phyloP scores from a whole-genome alignment of 106 monocot genomes.

The Platanthera guangdongensis region DNA sequence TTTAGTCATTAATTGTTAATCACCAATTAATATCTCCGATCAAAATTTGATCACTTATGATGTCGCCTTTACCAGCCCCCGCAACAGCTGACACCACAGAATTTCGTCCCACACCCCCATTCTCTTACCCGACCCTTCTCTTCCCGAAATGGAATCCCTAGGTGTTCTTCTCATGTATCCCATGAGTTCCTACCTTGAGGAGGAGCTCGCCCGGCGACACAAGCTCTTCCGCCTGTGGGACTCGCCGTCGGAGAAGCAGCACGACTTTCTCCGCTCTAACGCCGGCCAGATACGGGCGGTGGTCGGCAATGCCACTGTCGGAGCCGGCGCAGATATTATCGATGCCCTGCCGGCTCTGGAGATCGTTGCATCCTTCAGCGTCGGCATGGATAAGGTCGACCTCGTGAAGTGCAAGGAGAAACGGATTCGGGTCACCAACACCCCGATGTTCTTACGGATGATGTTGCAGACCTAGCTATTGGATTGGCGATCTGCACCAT shows the following conservation, averaged over 20 bases:
- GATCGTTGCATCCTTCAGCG: constrained; percentile 64
- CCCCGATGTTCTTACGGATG: constrained; percentile 72
- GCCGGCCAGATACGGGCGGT: constrained; percentile 48
- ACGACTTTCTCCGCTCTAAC: constrained; percentile 35
- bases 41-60: too few species aligned
- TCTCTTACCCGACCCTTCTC: too few species aligned
- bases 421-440: constrained; percentile 68
- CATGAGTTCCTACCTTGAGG: constrained; percentile 54
- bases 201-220: constrained; percentile 46
- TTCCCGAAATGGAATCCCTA: constrained; percentile 12
- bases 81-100: too few species aligned
- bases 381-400: constrained; percentile 71
- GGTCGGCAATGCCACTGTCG: constrained; percentile 39
- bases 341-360: constrained; percentile 59
- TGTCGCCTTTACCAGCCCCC: too few species aligned
- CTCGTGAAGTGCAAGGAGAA: constrained; percentile 56
- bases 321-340: constrained; percentile 60
- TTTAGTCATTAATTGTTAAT: too few species aligned
- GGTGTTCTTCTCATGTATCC: constrained; percentile 52
- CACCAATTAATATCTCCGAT: too few species aligned
- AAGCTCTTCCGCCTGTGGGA: constrained; percentile 69
- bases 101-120: too few species aligned
- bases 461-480: constrained; percentile 77
- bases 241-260: constrained; percentile 25
- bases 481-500: constrained; percentile 57